Evolutionary conservation across 2,329 filamentous ascomycete species (phyloP), one percentile per base, ranked within the genome.

Genomic region (Stemphylium lycopersici): DNA sequence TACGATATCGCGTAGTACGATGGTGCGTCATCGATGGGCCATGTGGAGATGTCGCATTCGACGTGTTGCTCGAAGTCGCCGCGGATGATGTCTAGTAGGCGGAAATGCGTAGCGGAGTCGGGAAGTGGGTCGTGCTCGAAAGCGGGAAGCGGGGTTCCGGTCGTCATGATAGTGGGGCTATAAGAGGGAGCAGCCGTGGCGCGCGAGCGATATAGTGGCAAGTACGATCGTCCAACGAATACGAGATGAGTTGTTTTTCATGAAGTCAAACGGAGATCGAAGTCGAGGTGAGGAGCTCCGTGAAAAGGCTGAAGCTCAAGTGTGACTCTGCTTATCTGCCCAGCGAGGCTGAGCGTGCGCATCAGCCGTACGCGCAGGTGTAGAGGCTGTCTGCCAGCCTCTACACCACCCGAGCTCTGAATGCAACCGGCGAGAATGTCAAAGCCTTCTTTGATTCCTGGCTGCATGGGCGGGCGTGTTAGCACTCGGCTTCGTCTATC

Each of bases 41-140:
- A 50, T 15, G 48, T 15, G 4, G 40, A 44, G 3, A 50, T 38
- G 1, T 50, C 33, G 13, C 48, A 50, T 31, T 44, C 48, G 16
- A 50, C 33, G 6, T 44, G 48, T 12, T 44, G 48, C 3, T 40
- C 48, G 6, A 44, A 44, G 1, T 38, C 24, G 4, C 48, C 33
- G 4, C 33, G 13, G 10, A 37, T 31, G 4, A 50, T 51, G 33
- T n/a, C 18, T 10, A 51, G 24, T 24, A 51, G 33, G 10, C 40
- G 48, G 33, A 51, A 51, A 10, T 45, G 33, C 11, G 48, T 44
- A 0, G 33, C 18, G 6, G 34, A 41, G 24, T 38, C 48, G 32
- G 24, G 40, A 32, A 50, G 39, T 32, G 48, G 39, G 38, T 50
- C 39, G 48, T 50, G 48, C 16, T 43, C 16, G 10, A 50, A 50